Evolutionary conservation across 768 basidiomycete genomes (phyloP).

Genomic region (Strobilomyces dryophilus): DNA sequence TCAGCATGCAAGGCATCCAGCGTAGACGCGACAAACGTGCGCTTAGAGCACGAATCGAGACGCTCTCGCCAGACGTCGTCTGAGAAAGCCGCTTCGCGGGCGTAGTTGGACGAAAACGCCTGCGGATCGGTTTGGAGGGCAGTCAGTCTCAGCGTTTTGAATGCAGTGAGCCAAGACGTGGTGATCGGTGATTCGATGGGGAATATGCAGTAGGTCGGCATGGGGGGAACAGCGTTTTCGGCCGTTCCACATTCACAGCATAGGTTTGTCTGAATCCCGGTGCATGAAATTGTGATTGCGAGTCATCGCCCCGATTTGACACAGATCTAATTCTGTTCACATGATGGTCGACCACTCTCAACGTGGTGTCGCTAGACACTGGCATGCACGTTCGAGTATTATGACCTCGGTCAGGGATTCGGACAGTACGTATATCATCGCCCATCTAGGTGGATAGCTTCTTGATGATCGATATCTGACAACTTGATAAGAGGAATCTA

Average conservation of each 20-base stretch:
- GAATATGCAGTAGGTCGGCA: conserved; percentile 13
- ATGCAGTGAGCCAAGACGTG: conserved; percentile 23
- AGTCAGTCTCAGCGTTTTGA: conserved; percentile 18
- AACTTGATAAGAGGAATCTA: no score
- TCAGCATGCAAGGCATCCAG: neutral
- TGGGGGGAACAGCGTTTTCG: neutral
- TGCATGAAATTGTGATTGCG: no score
- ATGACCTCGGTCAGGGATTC: no score
- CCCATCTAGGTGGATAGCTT: no score
- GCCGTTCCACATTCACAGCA: neutral
- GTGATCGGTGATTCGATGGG: conserved; percentile 13
- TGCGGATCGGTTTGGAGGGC: conserved; percentile 22
- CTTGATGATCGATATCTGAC: no score
- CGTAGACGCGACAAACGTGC: conserved; percentile 15
- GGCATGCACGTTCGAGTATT: no score
- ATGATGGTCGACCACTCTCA: no score
- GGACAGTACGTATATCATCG: no score
- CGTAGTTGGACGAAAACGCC: conserved; percentile 21
- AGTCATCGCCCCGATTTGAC: no score
- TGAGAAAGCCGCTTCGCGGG: conserved; percentile 18
- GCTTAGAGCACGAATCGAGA: conserved; percentile 10
- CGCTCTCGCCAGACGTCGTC: conserved; percentile 22
- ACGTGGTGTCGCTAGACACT: no score
- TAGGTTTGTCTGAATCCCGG: neutral
- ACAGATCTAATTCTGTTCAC: no score